Evolutionary conservation across 2,329 filamentous ascomycete genomes (phyloP).

Genomic region (Aspergillus piperis): DNA sequence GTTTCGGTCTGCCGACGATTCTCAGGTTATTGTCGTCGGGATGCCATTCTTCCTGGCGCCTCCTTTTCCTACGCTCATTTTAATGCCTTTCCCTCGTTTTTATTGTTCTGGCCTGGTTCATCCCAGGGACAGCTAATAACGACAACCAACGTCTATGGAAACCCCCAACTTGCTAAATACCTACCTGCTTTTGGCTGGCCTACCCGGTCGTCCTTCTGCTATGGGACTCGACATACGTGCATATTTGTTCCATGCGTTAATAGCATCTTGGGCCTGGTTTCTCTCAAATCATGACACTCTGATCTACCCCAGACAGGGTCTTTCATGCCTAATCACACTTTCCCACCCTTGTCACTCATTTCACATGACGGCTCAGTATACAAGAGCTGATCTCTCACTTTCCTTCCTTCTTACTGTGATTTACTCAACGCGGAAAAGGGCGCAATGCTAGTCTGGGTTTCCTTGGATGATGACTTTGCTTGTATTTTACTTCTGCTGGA

Average conservation of each 20-base stretch:
- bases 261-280: too few relatives aligned
- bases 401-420: background rate
- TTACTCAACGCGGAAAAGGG: background rate
- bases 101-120: background rate
- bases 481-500: background rate
- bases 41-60: conserved; percentile 2
- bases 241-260: too few relatives aligned
- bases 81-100: conserved; percentile 6
- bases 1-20: conserved; percentile 14
- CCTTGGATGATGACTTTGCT: background rate
- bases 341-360: background rate
- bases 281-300: background rate
- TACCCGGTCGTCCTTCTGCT: background rate
- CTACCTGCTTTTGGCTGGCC: background rate
- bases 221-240: background rate
- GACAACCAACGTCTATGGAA: background rate
- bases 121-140: conserved; percentile 3
- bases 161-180: background rate
- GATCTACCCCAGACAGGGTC: background rate
- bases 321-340: background rate
- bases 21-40: conserved; percentile 12
- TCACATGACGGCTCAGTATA: background rate
- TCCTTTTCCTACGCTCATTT: conserved; percentile 11
- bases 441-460: background rate
- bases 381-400: background rate